phyloP scores from a whole-genome alignment of 1,284 basidiomycete genomes.

The Fomitiporia mediterranea region DNA sequence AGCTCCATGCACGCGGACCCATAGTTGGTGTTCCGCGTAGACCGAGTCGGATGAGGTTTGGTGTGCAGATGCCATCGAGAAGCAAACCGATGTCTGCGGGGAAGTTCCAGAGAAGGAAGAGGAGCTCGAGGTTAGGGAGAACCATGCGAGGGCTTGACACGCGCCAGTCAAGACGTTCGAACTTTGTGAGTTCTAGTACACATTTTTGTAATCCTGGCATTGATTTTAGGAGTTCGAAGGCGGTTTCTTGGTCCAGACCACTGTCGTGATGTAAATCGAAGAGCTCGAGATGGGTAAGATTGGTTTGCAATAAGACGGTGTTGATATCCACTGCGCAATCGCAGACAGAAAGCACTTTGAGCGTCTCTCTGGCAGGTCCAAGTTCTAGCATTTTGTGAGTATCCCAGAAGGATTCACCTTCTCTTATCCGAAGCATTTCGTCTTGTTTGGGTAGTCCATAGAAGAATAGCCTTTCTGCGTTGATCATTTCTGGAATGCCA shows the following conservation, averaged over 20 bases:
- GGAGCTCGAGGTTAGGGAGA: not conserved
- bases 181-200: slow-evolving; percentile 2
- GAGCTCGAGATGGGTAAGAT: slow-evolving; percentile 13
- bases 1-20: not conserved
- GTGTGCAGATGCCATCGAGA: slow-evolving; percentile 6
- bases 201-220: slow-evolving; percentile 1
- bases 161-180: not conserved
- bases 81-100: slow-evolving; percentile 8
- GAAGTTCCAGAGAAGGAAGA: slow-evolving; percentile 11
- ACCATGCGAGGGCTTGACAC: not conserved
- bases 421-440: not conserved
- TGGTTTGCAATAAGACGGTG: slow-evolving; percentile 1
- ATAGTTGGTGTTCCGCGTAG: slow-evolving; percentile 6
- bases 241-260: slow-evolving; percentile 1
- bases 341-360: slow-evolving; percentile 3
- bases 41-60: slow-evolving; percentile 10
- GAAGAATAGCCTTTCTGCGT: not conserved
- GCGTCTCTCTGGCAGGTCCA: slow-evolving; percentile 1
- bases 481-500: slow-evolving; percentile 13
- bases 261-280: slow-evolving; percentile 1
- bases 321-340: slow-evolving; percentile 4
- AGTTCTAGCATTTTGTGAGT: not conserved
- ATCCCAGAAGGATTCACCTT: not conserved
- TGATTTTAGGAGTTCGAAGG: not conserved
- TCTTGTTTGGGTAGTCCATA: slow-evolving; percentile 6